A percentile compares a stretch with the other conserved stretches of the same genome.
Conservation (phyloP, 352 stramenopile species). For the Globisporangium yorkense region DNA sequence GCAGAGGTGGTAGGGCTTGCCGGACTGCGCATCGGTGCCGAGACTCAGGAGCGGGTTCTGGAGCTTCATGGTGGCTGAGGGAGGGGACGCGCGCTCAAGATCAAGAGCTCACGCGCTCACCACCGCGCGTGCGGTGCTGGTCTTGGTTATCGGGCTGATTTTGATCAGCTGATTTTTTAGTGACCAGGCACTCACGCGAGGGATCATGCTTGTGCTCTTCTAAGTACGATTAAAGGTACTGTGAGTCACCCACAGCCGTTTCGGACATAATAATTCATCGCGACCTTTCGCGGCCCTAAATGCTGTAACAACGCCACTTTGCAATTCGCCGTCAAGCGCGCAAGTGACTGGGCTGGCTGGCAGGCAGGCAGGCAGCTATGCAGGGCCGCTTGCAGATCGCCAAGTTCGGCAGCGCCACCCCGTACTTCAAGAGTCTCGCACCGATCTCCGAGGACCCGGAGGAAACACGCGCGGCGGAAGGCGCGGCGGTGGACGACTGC, state of each 20-base stretch:
- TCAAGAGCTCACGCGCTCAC: not conserved
- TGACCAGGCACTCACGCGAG: too few relatives aligned
- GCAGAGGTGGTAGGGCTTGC: conserved; percentile 82
- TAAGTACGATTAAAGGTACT: not conserved
- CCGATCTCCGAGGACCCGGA: conserved; percentile 8
- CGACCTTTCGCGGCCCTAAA: not conserved
- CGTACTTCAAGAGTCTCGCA: conserved; percentile 4
- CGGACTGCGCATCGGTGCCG: conserved; percentile 76
- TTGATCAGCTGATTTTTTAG: not conserved
- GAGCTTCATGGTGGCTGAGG: conserved; percentile 42
- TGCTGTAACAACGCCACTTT: too few relatives aligned
- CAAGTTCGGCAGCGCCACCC: not conserved
- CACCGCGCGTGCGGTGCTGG: not conserved
- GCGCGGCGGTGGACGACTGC: not conserved
- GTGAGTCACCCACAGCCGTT: not conserved
- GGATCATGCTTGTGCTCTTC: not conserved
- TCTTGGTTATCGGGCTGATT: not conserved
- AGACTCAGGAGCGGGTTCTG: conserved; percentile 74
- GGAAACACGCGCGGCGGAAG: conserved; percentile 8
- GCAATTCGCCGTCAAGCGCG: too few relatives aligned
- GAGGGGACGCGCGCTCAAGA: not conserved
- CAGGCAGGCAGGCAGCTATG: too few relatives aligned
- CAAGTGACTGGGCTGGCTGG: too few relatives aligned
- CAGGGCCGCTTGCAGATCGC: not conserved
- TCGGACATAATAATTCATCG: not conserved